These are phyloP conservation scores for Jatropha multifida DNA, from an alignment of 441 rosid genomes.

Conservation along the genomic window DNA sequence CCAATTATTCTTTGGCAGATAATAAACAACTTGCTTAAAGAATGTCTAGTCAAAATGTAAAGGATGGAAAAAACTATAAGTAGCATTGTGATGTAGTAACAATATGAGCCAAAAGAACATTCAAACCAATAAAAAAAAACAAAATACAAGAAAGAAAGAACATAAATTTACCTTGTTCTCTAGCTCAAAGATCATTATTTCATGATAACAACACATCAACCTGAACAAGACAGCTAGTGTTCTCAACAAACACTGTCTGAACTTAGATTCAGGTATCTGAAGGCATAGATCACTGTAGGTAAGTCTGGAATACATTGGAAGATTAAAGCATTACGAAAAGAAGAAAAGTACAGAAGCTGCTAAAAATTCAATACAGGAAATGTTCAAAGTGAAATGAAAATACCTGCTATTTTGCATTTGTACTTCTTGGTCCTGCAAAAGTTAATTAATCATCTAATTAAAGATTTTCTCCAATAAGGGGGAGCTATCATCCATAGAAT, in stretches of 20 bases:
- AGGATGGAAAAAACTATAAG: not conserved
- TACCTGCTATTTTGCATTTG: conserved; percentile 75
- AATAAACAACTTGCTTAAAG: not conserved
- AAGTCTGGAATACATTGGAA: conserved; percentile 62
- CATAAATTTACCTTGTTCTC: conserved; percentile 53
- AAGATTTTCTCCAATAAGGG: conserved; percentile 19
- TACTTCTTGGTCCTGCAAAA: conserved; percentile 72
- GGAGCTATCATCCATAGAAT: conserved; percentile 12
- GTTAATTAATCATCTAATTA: conserved; percentile 28
- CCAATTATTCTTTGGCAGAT: not conserved
- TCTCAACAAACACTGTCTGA: conserved; percentile 86
- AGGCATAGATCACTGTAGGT: conserved; percentile 98
- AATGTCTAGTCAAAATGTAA: conserved; percentile 9
- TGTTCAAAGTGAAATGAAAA: conserved; percentile 25
- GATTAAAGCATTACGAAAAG: conserved; percentile 33
- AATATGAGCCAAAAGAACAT: conserved; percentile 6
- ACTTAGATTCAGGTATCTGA: conserved; percentile 93
- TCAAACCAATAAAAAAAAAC: conserved; percentile 13
- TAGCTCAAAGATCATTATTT: conserved; percentile 78
- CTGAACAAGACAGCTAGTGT: conserved; percentile 82
- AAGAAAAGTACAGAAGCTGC: conserved; percentile 20
- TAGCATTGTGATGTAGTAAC: not conserved
- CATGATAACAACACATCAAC: conserved; percentile 83
- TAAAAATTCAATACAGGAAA: conserved; percentile 8
- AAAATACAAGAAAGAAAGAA: conserved; percentile 19